Evolutionary conservation across 371 early-diverging fungal genomes (phyloP), one percentile per base, ranked within the genome.

Genomic region (Syncephalastrum sp.): DNA sequence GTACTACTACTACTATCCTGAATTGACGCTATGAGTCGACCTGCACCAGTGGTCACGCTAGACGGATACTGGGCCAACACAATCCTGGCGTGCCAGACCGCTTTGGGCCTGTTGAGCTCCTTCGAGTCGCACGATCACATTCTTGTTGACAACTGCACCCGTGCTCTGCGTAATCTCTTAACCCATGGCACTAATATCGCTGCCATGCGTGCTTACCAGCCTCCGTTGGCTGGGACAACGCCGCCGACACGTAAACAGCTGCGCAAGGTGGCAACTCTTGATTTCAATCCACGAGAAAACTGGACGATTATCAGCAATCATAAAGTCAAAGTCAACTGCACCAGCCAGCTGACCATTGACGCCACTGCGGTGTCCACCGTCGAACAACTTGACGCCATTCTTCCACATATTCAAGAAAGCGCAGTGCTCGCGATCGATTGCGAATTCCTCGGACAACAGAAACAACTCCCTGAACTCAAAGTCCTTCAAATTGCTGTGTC

Each of bases 401-500:
- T 70, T 0, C 50, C 62, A 2, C 52, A 57, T 3, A 59, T 75
- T 8, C 17, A 44, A 1, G 7, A 53, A 1, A 53, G 56, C 8
- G 3, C 43, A 0, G 62, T 43, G 24, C 51, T 71, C 25, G 64
- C 72, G 3, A 17, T 79, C 5, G 79, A 79, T 44, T 79, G 79
- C 52, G 79, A 79, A 47, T 74, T 79, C 15, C 42, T 70, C 17
- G 63, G 64, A 0, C 3, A 56, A 3, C 74, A 76, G 43, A 70
- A 67, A 1, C 27, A 41, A 4, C 13, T 53, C 7, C 76, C 79
- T 17, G 65, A 70, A 43, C 62, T 79, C 0, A 74, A 79, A 41
- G 51, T 76, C 10, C 16, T 79, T 8, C 79, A 79, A 33, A 56
- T 79, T 14, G 79, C 72, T 2, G 68, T 71, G 0, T 74, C 76